phyloP scores from a whole-genome alignment of 2,329 filamentous ascomycete genomes.

The Fusarium sp. region DNA sequence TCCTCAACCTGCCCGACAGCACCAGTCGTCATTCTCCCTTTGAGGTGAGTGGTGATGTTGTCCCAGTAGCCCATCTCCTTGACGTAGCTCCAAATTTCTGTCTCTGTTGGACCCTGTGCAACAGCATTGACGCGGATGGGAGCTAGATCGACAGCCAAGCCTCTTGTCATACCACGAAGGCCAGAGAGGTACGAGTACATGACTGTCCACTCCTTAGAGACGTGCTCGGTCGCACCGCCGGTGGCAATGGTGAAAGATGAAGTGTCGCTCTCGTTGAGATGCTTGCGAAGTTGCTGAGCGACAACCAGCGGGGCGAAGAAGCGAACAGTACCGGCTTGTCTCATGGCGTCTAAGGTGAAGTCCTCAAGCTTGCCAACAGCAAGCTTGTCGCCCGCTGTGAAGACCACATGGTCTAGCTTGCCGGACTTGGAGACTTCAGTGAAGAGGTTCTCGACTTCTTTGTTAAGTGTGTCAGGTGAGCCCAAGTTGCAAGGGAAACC shows the following conservation, averaged over 20 bases:
- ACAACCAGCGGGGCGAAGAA: constrained; percentile 41
- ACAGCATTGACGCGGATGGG: constrained; percentile 43
- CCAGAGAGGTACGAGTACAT: constrained; percentile 37
- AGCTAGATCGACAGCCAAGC: constrained; percentile 39
- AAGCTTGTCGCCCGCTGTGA: constrained; percentile 38
- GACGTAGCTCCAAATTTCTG: constrained; percentile 36
- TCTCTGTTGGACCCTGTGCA: constrained; percentile 35
- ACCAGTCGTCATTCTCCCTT: constrained; percentile 36
- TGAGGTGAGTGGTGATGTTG: constrained; percentile 26
- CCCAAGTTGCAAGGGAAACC: constrained; percentile 40
- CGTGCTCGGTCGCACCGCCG: constrained; percentile 31
- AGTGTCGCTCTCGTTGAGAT: constrained; percentile 25
- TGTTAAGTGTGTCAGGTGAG: constrained; percentile 23
- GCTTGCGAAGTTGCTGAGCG: constrained; percentile 40
- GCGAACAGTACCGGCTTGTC: constrained; percentile 37
- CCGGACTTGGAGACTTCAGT: constrained; percentile 29
- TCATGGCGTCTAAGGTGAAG: constrained; percentile 24
- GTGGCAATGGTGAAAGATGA: constrained; percentile 43
- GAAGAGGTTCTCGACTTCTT: constrained; percentile 34
- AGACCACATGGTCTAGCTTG: constrained; percentile 42
- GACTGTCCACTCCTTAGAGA: constrained; percentile 35
- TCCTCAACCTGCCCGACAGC: constrained; percentile 37
- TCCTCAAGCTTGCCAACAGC: constrained; percentile 35
- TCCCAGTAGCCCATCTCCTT: constrained; percentile 41
- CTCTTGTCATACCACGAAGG: constrained; percentile 34